These are phyloP conservation scores for Penicillium egyptiacum DNA, from an alignment of 495 filamentous ascomycete species.

Conservation along the genomic window DNA sequence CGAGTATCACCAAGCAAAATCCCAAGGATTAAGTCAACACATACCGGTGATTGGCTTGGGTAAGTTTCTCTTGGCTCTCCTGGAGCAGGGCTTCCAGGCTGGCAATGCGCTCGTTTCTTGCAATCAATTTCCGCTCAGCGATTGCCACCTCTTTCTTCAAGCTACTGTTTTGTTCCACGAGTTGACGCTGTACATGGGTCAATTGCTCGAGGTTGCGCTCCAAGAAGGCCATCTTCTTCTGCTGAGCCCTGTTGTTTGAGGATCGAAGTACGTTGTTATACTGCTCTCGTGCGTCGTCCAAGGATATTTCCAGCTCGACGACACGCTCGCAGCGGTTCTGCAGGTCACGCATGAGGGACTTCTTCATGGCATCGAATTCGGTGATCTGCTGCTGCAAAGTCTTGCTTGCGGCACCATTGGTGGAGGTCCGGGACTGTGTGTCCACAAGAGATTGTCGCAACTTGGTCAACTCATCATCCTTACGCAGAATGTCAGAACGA, in stretches of 20 bases:
- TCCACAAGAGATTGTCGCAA: conserved; percentile 75
- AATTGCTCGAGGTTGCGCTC: conserved; percentile 98
- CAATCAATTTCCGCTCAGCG: conserved; percentile 94
- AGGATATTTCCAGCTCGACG: conserved; percentile 93
- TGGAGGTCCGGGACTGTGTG: conserved; percentile 60
- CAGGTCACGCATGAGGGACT: conserved; percentile 96
- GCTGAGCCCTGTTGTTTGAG: conserved; percentile 95
- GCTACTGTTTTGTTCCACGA: conserved; percentile 94
- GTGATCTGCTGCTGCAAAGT: conserved; percentile 96
- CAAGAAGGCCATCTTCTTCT: conserved; percentile 99
- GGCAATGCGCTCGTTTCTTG: conserved; percentile 93
- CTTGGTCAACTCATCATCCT: conserved; percentile 73
- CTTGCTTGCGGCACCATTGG: conserved; percentile 77
- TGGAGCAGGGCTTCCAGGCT: conserved; percentile 88
- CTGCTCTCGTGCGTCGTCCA: conserved; percentile 96
- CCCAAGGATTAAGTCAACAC: conserved; percentile 27
- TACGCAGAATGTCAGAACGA: conserved; percentile 66
- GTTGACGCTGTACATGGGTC: conserved; percentile 92
- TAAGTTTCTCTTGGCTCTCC: conserved; percentile 96
- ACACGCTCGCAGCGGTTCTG: conserved; percentile 98
- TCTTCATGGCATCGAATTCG: conserved; percentile 99
- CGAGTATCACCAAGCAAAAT: not conserved
- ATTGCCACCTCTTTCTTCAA: conserved; percentile 99
- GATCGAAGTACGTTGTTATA: conserved; percentile 96
- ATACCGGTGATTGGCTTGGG: conserved; percentile 91